Evolutionary conservation across 257 asterid species (phyloP).

Genomic region (Thymus mandschuricus): DNA sequence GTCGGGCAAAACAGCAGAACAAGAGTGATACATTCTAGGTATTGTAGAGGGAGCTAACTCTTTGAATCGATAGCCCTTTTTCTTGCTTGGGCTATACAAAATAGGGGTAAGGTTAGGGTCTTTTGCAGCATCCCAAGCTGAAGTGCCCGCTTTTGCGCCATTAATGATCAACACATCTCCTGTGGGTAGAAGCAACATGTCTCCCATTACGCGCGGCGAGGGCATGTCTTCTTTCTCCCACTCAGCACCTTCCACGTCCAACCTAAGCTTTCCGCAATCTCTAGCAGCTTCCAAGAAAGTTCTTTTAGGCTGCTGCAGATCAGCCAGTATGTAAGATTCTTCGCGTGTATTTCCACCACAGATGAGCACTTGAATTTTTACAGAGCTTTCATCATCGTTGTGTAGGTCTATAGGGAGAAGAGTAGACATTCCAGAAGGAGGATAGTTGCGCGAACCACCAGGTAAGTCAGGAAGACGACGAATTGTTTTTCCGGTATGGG

Average conservation of each 20-base stretch:
- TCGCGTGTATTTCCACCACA: conserved; percentile 80
- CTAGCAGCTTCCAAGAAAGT: conserved; percentile 55
- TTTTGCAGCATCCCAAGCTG: conserved; percentile 77
- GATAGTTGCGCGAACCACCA: conserved; percentile 81
- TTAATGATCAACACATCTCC: conserved; percentile 66
- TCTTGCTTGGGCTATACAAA: conserved; percentile 56
- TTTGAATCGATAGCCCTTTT: conserved; percentile 51
- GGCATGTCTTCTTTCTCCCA: conserved; percentile 90
- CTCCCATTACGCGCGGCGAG: conserved; percentile 80
- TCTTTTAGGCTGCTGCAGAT: conserved; percentile 46
- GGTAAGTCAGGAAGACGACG: conserved; percentile 59
- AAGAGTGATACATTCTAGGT: conserved; percentile 86
- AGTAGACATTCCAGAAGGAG: conserved; percentile 76
- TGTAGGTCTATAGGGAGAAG: conserved; percentile 70
- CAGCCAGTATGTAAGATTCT: conserved; percentile 52
- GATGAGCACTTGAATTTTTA: conserved; percentile 53
- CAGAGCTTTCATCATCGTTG: not conserved
- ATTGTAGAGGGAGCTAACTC: conserved; percentile 49
- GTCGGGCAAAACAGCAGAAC: conserved; percentile 60
- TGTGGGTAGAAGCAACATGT: conserved; percentile 66
- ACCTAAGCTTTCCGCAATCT: conserved; percentile 65
- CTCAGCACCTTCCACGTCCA: conserved; percentile 30
- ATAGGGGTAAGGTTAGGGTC: conserved; percentile 62
- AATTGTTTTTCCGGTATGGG: conserved; percentile 55
- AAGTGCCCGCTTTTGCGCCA: conserved; percentile 76